These are phyloP conservation scores for Globisporangium middletonii DNA, from an alignment of 352 stramenopile species.

Conservation along the genomic window DNA sequence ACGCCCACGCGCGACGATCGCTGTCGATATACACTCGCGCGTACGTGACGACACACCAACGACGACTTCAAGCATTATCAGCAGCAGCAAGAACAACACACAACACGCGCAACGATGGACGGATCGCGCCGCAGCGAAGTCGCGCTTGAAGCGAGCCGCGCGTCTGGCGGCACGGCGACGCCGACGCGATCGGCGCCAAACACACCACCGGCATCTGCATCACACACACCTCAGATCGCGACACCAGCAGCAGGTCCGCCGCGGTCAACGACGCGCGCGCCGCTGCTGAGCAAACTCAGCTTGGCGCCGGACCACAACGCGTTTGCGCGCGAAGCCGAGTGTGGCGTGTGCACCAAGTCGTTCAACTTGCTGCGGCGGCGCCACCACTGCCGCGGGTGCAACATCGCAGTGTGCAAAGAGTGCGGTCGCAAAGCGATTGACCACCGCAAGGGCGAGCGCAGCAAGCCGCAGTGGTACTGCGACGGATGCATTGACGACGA, in stretches of 20 bases:
- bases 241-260: constrained; percentile 2
- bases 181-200: constrained; percentile 10
- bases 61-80: background rate
- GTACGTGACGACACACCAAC: background rate
- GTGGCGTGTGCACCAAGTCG: constrained; percentile 65
- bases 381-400: constrained; percentile 80
- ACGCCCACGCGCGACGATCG: too few species aligned
- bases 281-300: constrained; percentile 30
- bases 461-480: constrained; percentile 77
- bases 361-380: constrained; percentile 80
- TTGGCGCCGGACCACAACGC: constrained; percentile 28
- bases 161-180: constrained; percentile 7
- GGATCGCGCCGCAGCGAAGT: constrained; percentile 15
- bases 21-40: background rate
- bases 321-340: constrained; percentile 71
- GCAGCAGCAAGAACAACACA: background rate
- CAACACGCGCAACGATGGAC: constrained; percentile 5
- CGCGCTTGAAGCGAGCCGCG: constrained; percentile 8
- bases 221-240: background rate
- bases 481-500: constrained; percentile 57
- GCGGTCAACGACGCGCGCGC: constrained; percentile 13
- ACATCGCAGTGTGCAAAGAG: constrained; percentile 82
- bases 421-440: constrained; percentile 77
- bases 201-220: constrained; percentile 6
- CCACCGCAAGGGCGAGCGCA: constrained; percentile 40